A percentile compares a stretch with the other conserved stretches of the same genome.
These are phyloP conservation scores for Colletotrichum graminicola DNA, from an alignment of 2,329 filamentous ascomycete genomes.

Conservation along the genomic window DNA sequence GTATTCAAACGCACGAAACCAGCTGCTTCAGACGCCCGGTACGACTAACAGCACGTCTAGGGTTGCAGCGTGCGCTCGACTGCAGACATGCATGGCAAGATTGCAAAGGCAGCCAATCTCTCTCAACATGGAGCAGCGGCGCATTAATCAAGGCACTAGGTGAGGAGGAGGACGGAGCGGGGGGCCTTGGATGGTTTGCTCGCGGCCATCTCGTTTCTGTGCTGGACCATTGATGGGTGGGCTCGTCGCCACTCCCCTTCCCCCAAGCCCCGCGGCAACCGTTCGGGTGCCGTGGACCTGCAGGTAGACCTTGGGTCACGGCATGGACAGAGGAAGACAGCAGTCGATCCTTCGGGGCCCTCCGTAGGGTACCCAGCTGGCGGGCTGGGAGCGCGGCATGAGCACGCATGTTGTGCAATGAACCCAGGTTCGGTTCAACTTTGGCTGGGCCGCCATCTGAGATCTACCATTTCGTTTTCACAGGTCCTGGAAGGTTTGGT, in stretches of 20 bases:
- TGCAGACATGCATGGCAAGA: neutral
- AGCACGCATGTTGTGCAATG: neutral
- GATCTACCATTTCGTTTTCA: neutral
- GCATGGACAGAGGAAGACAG: neutral
- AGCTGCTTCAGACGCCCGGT: neutral
- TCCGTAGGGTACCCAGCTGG: no score
- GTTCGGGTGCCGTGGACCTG: neutral
- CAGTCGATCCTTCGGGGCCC: no score
- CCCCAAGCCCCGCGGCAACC: neutral
- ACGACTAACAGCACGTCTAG: neutral
- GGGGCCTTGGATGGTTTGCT: neutral
- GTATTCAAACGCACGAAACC: neutral
- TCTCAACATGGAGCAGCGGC: neutral
- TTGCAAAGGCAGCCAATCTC: neutral
- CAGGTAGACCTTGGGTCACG: neutral
- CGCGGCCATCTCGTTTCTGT: neutral
- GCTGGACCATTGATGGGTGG: neutral
- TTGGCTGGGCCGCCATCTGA: neutral
- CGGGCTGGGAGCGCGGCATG: neutral
- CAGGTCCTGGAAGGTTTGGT: no score
- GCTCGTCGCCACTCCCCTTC: neutral
- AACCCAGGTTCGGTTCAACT: neutral
- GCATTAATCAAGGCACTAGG: neutral
- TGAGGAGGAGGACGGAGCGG: neutral
- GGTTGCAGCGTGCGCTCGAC: constrained; percentile 2